Base-by-base conservation (phyloP, 176 grass and related monocot species). In the Hsuehochloa calcarea region DNA sequence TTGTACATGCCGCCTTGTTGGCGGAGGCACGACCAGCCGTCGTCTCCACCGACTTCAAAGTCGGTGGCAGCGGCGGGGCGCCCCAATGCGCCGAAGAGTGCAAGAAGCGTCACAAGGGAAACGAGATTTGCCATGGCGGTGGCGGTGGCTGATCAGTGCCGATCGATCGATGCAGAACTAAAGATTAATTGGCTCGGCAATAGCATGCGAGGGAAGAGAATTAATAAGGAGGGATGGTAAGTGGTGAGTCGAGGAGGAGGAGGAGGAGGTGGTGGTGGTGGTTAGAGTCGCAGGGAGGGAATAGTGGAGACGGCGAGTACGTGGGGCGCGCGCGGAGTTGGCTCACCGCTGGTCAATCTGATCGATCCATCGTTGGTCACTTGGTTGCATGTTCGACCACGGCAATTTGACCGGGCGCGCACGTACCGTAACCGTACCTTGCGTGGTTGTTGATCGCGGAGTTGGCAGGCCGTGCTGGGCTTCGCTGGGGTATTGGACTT, bases 21-120 rank as follows among this genome's bases (percentile, higher is more conserved):
- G 50, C 26, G 88, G 62, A 37, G 94, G 92, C 37, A 94, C 83
- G 65, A n/a, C 72, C 92, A 97, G 5, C 92, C 89, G 19, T 77
- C 80, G 23, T 97, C 88, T 3, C 83, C 94, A 12, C 92, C 94
- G 72, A 94, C 92, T 27, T 97, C 92, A 14, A 97, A 90, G 8
- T 84, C 72, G 23, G 84, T 61, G 23, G 92, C 94, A 23, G 19
- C 62, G 62, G 59, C 68, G 70, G 8, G 76, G 3, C 8, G 34
- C 17, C 74, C 39, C 37, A 41, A 39, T 1, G 70, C 82, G 26
- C 64, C 66, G 20, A 70, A 1, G 62, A 91, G 47, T 23, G 49
- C 56, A 6, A 89, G 69, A 2, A 89, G 66, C 26, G 79, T 43
- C 35, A 47, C 35, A 1, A 62, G 9, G 49, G 62, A 5, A 37